Conservation (phyloP, 257 asterid genomes). For the Echites panduratus region DNA sequence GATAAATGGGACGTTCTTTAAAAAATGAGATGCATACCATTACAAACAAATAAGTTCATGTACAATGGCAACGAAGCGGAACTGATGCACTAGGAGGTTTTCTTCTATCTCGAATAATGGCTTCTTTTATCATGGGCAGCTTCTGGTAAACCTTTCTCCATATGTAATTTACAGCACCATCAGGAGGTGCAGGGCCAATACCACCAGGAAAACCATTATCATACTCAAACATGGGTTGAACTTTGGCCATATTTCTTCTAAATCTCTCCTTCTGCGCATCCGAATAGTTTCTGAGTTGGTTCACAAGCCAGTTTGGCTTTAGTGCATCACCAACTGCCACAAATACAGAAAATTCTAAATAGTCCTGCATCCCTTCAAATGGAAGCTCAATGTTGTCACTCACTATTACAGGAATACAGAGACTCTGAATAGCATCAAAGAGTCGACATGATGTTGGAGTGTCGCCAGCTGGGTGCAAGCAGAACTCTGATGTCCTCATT, state of each 20-base stretch:
- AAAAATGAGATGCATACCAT: constrained; percentile 9
- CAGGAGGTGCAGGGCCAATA: constrained; percentile 47
- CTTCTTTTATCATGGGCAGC: constrained; percentile 70
- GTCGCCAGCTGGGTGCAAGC: constrained; percentile 96
- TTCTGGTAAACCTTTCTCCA: constrained; percentile 82
- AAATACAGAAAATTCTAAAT: constrained; percentile 65
- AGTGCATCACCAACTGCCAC: constrained; percentile 75
- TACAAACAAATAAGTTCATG: constrained; percentile 29
- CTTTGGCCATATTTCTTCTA: constrained; percentile 47
- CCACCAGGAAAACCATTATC: constrained; percentile 69
- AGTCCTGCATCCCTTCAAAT: constrained; percentile 83
- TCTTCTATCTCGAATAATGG: constrained; percentile 70
- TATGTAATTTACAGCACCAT: constrained; percentile 78
- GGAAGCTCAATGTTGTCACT: constrained; percentile 93
- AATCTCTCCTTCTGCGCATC: constrained; percentile 48
- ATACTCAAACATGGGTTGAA: constrained; percentile 60
- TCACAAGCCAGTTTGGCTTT: constrained; percentile 68
- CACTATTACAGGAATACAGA: constrained; percentile 82
- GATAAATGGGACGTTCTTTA: not conserved
- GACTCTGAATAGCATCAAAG: constrained; percentile 90
- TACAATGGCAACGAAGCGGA: constrained; percentile 85
- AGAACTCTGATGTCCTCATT: constrained; percentile 85
- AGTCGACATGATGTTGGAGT: constrained; percentile 93
- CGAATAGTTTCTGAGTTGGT: constrained; percentile 57
- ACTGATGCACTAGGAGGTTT: constrained; percentile 65